phyloP scores from a whole-genome alignment of 2,329 filamentous ascomycete species.

The Xylariomycetidae sp. region DNA sequence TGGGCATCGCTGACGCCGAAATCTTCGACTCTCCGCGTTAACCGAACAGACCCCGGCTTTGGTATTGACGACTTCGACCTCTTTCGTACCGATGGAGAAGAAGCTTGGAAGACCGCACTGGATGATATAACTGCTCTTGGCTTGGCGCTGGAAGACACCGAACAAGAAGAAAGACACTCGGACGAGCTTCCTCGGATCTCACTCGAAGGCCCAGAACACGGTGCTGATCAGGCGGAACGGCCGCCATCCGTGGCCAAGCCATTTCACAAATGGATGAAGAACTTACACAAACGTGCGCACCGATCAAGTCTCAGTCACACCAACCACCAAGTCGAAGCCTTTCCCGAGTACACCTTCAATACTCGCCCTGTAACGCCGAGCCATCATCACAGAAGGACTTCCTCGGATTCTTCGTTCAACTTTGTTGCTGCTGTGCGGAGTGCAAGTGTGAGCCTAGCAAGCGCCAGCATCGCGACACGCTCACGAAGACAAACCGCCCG shows the following conservation, averaged over 20 bases:
- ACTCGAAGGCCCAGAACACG: constrained; percentile 16
- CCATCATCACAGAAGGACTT: constrained; percentile 50
- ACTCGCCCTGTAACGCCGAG: constrained; percentile 18
- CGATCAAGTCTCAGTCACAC: constrained; percentile 25
- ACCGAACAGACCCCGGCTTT: constrained; percentile 21
- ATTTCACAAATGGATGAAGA: constrained; percentile 70
- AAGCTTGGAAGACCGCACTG: constrained; percentile 32
- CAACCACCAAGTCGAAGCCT: constrained; percentile 17
- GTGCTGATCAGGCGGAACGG: constrained; percentile 2
- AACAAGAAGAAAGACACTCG: constrained; percentile 14
- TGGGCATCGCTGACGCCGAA: constrained; percentile 29
- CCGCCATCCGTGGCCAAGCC: constrained; percentile 29
- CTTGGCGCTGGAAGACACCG: constrained; percentile 28
- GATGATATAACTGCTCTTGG: constrained; percentile 36
- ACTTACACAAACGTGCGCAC: constrained; percentile 54
- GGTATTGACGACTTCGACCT: constrained; percentile 29
- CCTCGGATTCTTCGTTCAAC: constrained; percentile 68
- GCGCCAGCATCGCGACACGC: constrained; percentile 60
- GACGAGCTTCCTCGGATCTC: constrained; percentile 20
- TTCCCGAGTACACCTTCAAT: constrained; percentile 28
- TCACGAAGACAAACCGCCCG: constrained; percentile 47
- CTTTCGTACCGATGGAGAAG: constrained; percentile 23
- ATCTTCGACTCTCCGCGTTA: constrained; percentile 21
- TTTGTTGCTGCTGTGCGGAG: constrained; percentile 79
- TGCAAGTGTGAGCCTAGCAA: constrained; percentile 70